Evolutionary conservation across 495 filamentous ascomycete genomes (phyloP).

Genomic region (Neurospora sp.): DNA sequence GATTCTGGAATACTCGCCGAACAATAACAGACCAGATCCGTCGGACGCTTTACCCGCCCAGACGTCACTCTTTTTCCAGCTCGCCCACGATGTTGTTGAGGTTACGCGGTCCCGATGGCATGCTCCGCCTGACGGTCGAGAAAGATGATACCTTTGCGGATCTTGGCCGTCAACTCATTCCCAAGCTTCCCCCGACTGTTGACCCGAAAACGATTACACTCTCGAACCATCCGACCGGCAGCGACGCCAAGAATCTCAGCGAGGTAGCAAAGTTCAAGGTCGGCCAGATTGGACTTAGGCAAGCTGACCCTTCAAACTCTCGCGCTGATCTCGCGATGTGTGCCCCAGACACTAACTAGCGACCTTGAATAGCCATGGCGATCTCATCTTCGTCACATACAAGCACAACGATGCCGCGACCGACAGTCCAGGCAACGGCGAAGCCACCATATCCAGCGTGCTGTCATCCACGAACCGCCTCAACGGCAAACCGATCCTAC

Average conservation of each 20-base stretch:
- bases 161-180: slow-evolving; percentile 39
- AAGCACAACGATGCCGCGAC: slow-evolving; percentile 31
- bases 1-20: background rate
- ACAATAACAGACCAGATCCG: background rate
- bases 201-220: slow-evolving; percentile 67
- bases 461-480: slow-evolving; percentile 48
- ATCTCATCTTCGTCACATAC: slow-evolving; percentile 81
- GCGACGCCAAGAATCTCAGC: slow-evolving; percentile 58
- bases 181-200: slow-evolving; percentile 44
- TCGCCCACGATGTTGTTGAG: slow-evolving; percentile 51
- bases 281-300: slow-evolving; percentile 63
- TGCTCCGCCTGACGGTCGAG: slow-evolving; percentile 55
- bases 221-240: slow-evolving; percentile 69
- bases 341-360: slow-evolving; percentile 8
- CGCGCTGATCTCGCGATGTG: background rate
- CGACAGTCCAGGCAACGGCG: slow-evolving; percentile 22
- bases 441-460: slow-evolving; percentile 29
- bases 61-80: background rate
- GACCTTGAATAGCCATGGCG: slow-evolving; percentile 58
- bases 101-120: slow-evolving; percentile 60
- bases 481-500: slow-evolving; percentile 68
- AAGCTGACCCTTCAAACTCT: slow-evolving; percentile 11
- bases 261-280: slow-evolving; percentile 60
- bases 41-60: background rate
- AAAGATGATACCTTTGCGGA: slow-evolving; percentile 43